Base-by-base conservation (phyloP, 139 green algal species). In the Diplosphaera chodatii region DNA sequence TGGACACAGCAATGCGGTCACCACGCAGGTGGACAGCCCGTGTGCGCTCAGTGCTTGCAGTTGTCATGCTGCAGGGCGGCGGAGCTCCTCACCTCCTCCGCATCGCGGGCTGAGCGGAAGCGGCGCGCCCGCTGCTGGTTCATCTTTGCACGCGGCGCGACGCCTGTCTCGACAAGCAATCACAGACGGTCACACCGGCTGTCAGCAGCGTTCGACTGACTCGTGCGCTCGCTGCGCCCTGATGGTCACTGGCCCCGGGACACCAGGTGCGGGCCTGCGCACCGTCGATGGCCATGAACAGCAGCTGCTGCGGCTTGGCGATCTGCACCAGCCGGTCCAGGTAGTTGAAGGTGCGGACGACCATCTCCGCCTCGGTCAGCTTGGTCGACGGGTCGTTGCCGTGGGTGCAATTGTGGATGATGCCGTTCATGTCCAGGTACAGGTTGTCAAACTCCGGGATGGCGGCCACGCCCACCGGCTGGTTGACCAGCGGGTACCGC, bases 201-300 rank as follows among this genome's bases (percentile, higher is more conserved):
- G n/a, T n/a, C n/a, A n/a, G n/a, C n/a, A n/a, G n/a, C n/a, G n/a
- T n/a, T n/a, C n/a, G n/a, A n/a, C n/a, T n/a, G n/a, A n/a, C n/a
- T n/a, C n/a, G n/a, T n/a, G n/a, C n/a, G n/a, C n/a, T n/a, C n/a
- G n/a, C n/a, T n/a, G n/a, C n/a, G n/a, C n/a, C n/a, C n/a, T n/a
- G n/a, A n/a, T n/a, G n/a, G n/a, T n/a, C n/a, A n/a, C n/a, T n/a
- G n/a, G n/a, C n/a, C n/a, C n/a, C n/a, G n/a, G n/a, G n/a, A n/a
- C n/a, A n/a, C n/a, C n/a, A n/a, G n/a, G n/a, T n/a, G n/a, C n/a
- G 10, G 10, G 37, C 8, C 21, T 63, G 63, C 40, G 37, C 30
- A 92, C 91, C 93, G 69, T 98, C 94, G 48, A 98, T 96, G 16
- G 92, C 92, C 87, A 97, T 93, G 78, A 95, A 97, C 22, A 98